Base-by-base conservation (phyloP, 441 rosid species). In the Jatropha podagrica region DNA sequence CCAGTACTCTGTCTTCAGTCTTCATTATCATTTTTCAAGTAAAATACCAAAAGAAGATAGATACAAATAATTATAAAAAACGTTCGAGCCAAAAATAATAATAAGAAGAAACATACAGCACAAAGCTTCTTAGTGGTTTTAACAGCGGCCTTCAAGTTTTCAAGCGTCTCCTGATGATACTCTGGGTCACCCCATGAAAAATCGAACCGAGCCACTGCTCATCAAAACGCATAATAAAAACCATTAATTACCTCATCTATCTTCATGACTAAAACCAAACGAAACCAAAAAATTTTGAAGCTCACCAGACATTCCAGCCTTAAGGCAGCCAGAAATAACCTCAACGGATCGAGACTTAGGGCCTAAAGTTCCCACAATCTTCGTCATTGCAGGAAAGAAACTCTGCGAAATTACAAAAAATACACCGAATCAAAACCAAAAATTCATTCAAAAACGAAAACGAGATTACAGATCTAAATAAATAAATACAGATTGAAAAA, bases 351-450 rank as follows among this genome's bases (percentile, higher is more conserved):
- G 92, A 81, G 99, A 96, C 79, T 83, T 92, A 0, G 98, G 91
- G 17, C 99, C 99, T 23, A 96, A 86, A 69, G 99, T 96, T 54
- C 99, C 99, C 14, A 96, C 96, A 71, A 96, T 94, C 86, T 96
- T 96, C 52, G 99, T 94, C 98, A 94, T 88, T 65, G 98, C 96
- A 2, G 95, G 95, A 58, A 94, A 94, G 84, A 92, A 94, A 81
- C 83, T 92, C 98, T 94, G 90, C 79, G 15, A 81, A 74, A 66
- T 54, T 8, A 60, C 32, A 59, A 10, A 15, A 48, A 72, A 63
- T 27, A 58, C 23, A 20, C 8, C 32, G 32, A 32, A 77, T 20
- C n/a, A 69, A 44, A 14, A 65, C 12, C 54, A 48, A 76, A 67
- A 27, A 76, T 41, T 42, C n/a, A 49, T 46, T 54, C 41, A 68